Evolutionary conservation across 2,329 filamentous ascomycete genomes (phyloP).

Genomic region (Coniella lustricola): DNA sequence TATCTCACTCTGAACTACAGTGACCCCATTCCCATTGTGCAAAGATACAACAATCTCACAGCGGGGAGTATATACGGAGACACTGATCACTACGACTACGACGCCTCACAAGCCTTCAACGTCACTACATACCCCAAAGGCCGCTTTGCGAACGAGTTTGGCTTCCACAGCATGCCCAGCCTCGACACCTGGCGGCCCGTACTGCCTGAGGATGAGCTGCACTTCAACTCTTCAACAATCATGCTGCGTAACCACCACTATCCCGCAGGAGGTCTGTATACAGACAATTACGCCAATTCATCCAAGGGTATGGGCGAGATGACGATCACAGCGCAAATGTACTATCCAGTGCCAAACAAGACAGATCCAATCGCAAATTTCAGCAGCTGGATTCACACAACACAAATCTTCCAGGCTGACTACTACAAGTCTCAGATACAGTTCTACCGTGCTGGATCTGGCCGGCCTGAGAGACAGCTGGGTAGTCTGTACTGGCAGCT

Average conservation of each 20-base stretch:
- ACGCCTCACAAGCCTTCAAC: conserved; percentile 45
- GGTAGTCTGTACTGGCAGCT: conserved; percentile 59
- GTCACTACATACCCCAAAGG: conserved; percentile 48
- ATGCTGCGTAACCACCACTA: conserved; percentile 54
- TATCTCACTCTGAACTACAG: conserved; percentile 48
- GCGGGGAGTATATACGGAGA: conserved; percentile 50
- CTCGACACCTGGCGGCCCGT: conserved; percentile 51
- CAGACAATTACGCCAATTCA: conserved; percentile 36
- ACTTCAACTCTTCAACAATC: conserved; percentile 51
- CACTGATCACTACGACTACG: conserved; percentile 55
- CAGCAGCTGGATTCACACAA: conserved; percentile 53
- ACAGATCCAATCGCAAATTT: conserved; percentile 49
- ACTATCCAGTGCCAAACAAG: conserved; percentile 51
- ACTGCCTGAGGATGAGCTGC: conserved; percentile 40
- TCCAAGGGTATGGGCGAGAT: conserved; percentile 47
- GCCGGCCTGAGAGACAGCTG: conserved; percentile 48
- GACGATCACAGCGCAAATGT: conserved; percentile 47
- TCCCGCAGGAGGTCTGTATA: conserved; percentile 40
- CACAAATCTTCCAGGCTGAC: conserved; percentile 58
- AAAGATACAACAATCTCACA: conserved; percentile 49
- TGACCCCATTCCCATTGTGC: conserved; percentile 42
- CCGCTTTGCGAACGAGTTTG: conserved; percentile 57
- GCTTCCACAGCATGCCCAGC: conserved; percentile 56
- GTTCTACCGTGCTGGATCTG: conserved; percentile 54
- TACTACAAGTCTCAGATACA: conserved; percentile 54